These are phyloP conservation scores for Eucalyptus virginea DNA, from an alignment of 345 rosid species.

Conservation along the genomic window DNA sequence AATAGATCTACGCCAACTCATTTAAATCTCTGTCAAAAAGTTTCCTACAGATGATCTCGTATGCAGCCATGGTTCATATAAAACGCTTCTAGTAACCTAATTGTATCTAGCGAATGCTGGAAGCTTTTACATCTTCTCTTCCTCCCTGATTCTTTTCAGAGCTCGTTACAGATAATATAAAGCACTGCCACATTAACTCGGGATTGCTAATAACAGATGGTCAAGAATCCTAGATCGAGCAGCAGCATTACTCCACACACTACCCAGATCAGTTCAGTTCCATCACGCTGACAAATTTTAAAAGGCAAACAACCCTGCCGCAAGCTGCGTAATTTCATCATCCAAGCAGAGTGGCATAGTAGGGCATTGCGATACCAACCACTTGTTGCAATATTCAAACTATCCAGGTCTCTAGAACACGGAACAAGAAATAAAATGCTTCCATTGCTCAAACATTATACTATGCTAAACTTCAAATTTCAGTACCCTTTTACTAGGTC, in stretches of 20 bases:
- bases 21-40: not conserved
- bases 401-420: not conserved
- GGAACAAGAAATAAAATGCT: not conserved
- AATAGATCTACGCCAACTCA: not conserved
- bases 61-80: not conserved
- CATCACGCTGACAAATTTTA: not conserved
- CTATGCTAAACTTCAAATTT: not conserved
- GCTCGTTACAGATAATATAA: not conserved
- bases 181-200: not conserved
- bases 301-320: not conserved
- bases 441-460: not conserved
- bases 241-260: not conserved
- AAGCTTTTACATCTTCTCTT: not conserved
- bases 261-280: not conserved
- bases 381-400: too few relatives aligned
- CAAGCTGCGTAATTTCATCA: not conserved
- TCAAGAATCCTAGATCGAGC: not conserved
- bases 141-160: not conserved
- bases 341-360: too few relatives aligned
- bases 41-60: not conserved
- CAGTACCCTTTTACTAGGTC: not conserved
- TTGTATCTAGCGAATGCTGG: too few relatives aligned
- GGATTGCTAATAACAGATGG: not conserved
- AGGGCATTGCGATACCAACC: too few relatives aligned
- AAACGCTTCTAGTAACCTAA: not conserved